A percentile compares a stretch with the other conserved stretches of the same genome.
These are phyloP conservation scores for Houttuynia cordata DNA, from an alignment of 164 flowering plant genomes.

Conservation along the genomic window DNA sequence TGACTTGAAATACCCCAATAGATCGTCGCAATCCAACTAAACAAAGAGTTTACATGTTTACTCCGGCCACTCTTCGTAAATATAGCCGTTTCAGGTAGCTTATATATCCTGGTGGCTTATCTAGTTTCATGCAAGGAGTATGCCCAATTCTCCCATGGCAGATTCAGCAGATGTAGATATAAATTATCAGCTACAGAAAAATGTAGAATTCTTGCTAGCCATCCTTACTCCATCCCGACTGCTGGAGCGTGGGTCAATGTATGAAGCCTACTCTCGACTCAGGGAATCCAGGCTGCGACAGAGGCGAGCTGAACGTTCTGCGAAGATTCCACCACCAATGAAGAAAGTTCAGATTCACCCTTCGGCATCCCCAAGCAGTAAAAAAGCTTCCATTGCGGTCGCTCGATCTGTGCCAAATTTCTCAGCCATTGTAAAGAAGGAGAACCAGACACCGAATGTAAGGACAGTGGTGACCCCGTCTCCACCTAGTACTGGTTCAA, in stretches of 20 bases:
- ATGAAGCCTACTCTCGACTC: slow-evolving; percentile 45
- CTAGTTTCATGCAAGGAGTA: background rate
- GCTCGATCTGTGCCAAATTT: slow-evolving; percentile 80
- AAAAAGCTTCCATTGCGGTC: slow-evolving; percentile 22
- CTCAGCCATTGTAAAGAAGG: slow-evolving; percentile 50
- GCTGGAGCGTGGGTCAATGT: slow-evolving; percentile 42
- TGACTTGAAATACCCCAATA: too few relatives aligned
- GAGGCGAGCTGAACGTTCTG: slow-evolving; percentile 11
- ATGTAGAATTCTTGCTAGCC: slow-evolving; percentile 1
- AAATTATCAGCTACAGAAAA: slow-evolving; percentile 1
- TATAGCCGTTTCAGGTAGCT: background rate
- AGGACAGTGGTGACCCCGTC: slow-evolving; percentile 23
- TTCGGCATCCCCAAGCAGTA: slow-evolving; percentile 1
- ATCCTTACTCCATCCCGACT: slow-evolving; percentile 1
- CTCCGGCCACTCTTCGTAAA: background rate
- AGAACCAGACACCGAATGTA: slow-evolving; percentile 51
- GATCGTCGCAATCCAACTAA: background rate
- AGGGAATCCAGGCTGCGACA: slow-evolving; percentile 42
- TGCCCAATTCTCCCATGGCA: slow-evolving; percentile 2
- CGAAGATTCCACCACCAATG: slow-evolving; percentile 27
- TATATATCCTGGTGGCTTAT: background rate
- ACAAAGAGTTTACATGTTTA: too few relatives aligned
- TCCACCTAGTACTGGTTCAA: slow-evolving; percentile 29
- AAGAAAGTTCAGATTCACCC: slow-evolving; percentile 41
- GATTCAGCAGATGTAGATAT: background rate